phyloP scores from a whole-genome alignment of 208 protist genomes.

The Leishmania aethiopica region DNA sequence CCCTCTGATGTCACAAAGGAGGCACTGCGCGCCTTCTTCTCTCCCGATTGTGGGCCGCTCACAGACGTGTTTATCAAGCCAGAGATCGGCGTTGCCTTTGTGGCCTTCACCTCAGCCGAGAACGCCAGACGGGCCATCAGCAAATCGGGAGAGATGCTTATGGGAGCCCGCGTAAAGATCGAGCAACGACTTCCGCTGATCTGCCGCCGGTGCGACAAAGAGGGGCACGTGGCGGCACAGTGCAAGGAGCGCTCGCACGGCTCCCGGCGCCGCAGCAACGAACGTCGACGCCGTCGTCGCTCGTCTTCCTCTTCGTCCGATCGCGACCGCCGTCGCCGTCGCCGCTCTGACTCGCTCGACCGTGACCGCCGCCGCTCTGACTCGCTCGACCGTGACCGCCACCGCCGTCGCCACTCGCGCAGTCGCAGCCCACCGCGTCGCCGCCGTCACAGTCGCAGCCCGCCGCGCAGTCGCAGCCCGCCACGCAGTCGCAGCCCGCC shows the following conservation, averaged over 20 bases:
- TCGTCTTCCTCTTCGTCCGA: slow-evolving; percentile 11
- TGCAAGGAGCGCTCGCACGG: slow-evolving; percentile 33
- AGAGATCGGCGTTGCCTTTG: slow-evolving; percentile 56
- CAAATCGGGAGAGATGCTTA: slow-evolving; percentile 44
- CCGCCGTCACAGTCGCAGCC: slow-evolving; percentile 36
- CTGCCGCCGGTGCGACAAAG: slow-evolving; percentile 70
- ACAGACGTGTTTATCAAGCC: slow-evolving; percentile 52
- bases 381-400: slow-evolving; percentile 15
- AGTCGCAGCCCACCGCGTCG: slow-evolving; percentile 41
- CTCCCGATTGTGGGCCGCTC: slow-evolving; percentile 44
- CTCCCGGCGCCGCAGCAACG: slow-evolving; percentile 17
- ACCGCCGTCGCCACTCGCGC: slow-evolving; percentile 42
- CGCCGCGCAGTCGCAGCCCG: slow-evolving; percentile 35
- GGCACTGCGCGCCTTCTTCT: slow-evolving; percentile 54
- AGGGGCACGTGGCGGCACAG: slow-evolving; percentile 64
- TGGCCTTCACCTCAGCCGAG: slow-evolving; percentile 50
- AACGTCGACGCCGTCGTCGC: slow-evolving; percentile 45
- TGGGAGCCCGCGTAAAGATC: slow-evolving; percentile 37
- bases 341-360: slow-evolving; percentile 23
- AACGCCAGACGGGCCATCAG: slow-evolving; percentile 43
- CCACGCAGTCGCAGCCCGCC: slow-evolving; percentile 30
- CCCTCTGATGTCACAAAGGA: slow-evolving; percentile 37
- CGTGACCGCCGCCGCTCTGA: slow-evolving; percentile 27
- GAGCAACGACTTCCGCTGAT: slow-evolving; percentile 51
- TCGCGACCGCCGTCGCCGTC: slow-evolving; percentile 36